These are phyloP conservation scores for Xylariomycetidae sp. DNA, from an alignment of 2,329 filamentous ascomycete genomes.

Conservation along the genomic window DNA sequence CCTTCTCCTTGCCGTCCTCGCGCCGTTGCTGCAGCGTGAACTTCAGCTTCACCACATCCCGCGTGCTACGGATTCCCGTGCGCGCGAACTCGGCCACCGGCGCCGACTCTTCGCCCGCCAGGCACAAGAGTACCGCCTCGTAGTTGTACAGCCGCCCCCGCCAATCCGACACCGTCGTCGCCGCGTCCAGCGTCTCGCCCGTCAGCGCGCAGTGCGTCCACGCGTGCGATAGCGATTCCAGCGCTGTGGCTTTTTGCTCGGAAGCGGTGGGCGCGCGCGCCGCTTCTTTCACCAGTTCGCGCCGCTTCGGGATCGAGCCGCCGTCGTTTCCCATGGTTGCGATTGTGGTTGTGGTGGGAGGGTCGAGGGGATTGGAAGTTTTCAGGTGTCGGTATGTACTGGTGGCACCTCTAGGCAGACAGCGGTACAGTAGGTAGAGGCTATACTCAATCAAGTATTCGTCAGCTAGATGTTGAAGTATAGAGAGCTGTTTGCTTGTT, in stretches of 20 bases:
- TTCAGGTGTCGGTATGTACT: slow-evolving; percentile 1
- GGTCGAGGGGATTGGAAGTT: not conserved
- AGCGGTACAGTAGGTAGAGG: too few species aligned
- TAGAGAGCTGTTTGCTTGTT: too few species aligned
- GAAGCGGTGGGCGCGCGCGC: slow-evolving; percentile 75
- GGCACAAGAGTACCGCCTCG: slow-evolving; percentile 68
- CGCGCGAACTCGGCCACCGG: slow-evolving; percentile 34
- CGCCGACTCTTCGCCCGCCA: slow-evolving; percentile 49
- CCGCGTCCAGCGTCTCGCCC: slow-evolving; percentile 60
- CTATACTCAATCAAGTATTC: too few species aligned
- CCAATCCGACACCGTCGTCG: slow-evolving; percentile 77
- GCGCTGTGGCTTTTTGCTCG: slow-evolving; percentile 81
- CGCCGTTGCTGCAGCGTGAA: slow-evolving; percentile 19
- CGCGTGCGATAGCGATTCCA: slow-evolving; percentile 77
- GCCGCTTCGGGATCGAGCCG: slow-evolving; percentile 89
- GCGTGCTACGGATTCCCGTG: slow-evolving; percentile 67
- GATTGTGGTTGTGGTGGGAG: slow-evolving; percentile 9
- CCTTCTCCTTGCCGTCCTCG: slow-evolving; percentile 33
- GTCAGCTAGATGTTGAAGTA: too few species aligned
- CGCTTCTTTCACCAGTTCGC: slow-evolving; percentile 92
- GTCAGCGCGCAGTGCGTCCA: slow-evolving; percentile 90
- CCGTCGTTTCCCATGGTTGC: slow-evolving; percentile 89
- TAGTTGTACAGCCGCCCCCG: slow-evolving; percentile 90
- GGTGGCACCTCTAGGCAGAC: too few species aligned
- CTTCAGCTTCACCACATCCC: slow-evolving; percentile 81